These are phyloP conservation scores for Tuber indicum DNA, from an alignment of 495 filamentous ascomycete species.

Conservation along the genomic window DNA sequence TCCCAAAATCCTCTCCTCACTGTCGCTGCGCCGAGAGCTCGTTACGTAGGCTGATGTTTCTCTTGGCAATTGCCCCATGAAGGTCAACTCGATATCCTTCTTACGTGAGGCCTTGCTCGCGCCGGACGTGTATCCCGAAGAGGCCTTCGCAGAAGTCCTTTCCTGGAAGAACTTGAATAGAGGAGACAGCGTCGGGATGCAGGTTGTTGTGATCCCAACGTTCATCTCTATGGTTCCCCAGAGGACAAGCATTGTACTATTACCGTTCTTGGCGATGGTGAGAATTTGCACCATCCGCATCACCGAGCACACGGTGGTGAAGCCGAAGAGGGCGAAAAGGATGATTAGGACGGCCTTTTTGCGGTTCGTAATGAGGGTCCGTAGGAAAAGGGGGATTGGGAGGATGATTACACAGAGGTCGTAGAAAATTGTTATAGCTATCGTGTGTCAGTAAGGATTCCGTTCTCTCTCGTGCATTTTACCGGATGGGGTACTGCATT, in stretches of 20 bases:
- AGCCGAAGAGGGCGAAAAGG: constrained; percentile 54
- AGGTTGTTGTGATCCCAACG: constrained; percentile 45
- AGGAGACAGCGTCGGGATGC: constrained; percentile 31
- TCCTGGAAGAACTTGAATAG: constrained; percentile 34
- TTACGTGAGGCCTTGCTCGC: constrained; percentile 13
- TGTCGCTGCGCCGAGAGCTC: constrained; percentile 4
- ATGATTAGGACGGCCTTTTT: constrained; percentile 53
- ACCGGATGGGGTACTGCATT: background rate
- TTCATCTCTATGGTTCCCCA: constrained; percentile 58
- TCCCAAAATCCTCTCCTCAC: constrained; percentile 24
- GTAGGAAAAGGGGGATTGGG: constrained; percentile 51
- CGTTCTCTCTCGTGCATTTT: background rate
- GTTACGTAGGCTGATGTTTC: constrained; percentile 27
- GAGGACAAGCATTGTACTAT: constrained; percentile 54
- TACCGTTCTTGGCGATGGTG: constrained; percentile 51
- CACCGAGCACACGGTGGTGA: constrained; percentile 55
- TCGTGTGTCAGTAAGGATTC: background rate
- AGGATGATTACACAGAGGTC: constrained; percentile 52
- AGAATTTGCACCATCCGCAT: constrained; percentile 53
- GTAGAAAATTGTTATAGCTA: constrained; percentile 50
- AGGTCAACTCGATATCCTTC: constrained; percentile 25
- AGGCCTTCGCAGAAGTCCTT: constrained; percentile 18
- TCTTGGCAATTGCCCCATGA: constrained; percentile 19
- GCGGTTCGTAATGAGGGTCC: constrained; percentile 48
- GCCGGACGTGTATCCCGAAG: constrained; percentile 22